Conservation (phyloP, 2,329 filamentous ascomycete species). For the Ceratocystis papillata region DNA sequence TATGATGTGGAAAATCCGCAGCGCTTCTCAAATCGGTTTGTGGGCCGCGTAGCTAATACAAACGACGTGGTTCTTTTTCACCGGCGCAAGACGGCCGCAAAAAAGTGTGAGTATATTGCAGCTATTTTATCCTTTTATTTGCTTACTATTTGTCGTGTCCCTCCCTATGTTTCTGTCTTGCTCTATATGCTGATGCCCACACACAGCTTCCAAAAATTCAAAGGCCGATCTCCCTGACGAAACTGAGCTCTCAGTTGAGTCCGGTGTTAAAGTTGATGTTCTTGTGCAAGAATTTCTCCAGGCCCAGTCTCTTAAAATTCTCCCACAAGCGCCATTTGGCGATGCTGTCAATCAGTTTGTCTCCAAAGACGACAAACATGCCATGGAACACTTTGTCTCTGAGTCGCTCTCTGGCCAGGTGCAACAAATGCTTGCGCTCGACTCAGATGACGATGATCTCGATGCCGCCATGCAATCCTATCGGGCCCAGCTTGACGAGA, state of each 20-base stretch:
- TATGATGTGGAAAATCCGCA: conserved; percentile 94
- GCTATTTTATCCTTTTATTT: not conserved
- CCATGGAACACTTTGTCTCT: conserved; percentile 70
- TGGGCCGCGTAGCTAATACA: conserved; percentile 80
- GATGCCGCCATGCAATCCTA: conserved; percentile 63
- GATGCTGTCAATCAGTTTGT: conserved; percentile 91
- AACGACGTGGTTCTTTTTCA: conserved; percentile 92
- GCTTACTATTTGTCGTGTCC: not conserved
- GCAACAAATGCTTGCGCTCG: conserved; percentile 55
- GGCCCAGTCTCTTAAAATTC: conserved; percentile 79
- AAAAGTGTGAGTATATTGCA: conserved; percentile 24
- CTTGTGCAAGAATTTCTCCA: conserved; percentile 79
- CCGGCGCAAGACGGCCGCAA: conserved; percentile 61
- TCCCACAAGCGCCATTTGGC: conserved; percentile 84
- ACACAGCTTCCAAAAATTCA: conserved; percentile 35
- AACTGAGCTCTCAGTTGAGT: conserved; percentile 39
- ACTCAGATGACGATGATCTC: conserved; percentile 56
- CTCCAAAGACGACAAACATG: conserved; percentile 87
- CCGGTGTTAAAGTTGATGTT: conserved; percentile 66
- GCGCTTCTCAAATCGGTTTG: conserved; percentile 85
- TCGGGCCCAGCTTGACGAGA: conserved; percentile 56
- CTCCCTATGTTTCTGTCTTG: no score
- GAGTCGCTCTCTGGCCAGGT: conserved; percentile 62
- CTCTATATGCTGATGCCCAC: not conserved
- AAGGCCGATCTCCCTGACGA: conserved; percentile 53